Base-by-base conservation (phyloP, 2,329 filamentous ascomycete genomes). In the Waltergamsia citrina region DNA sequence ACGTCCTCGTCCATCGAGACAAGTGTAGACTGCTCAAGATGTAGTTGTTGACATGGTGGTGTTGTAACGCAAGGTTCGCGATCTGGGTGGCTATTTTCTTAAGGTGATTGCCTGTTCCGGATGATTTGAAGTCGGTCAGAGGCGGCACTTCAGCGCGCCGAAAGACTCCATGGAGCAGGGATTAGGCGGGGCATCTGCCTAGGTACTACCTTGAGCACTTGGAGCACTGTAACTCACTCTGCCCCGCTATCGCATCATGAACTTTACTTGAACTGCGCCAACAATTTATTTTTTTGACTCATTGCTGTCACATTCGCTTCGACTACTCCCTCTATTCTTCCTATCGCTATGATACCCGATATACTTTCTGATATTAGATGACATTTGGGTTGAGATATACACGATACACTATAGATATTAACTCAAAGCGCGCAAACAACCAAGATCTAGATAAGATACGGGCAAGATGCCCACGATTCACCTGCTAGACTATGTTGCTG, bases 401-500 rank as follows among this genome's bases (percentile, higher is more conserved):
- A n/a, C n/a, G n/a, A n/a, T n/a, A n/a, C n/a, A n/a, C n/a, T n/a
- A n/a, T n/a, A n/a, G n/a, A n/a, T n/a, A n/a, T n/a, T n/a, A 29
- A 48, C 44, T 49, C 42, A 47, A 48, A 48, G 48, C 48, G 47
- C 21, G 26, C 26, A 29, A 29, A 15, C 26, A 29, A 29, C 7
- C 23, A 25, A 25, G 23, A n/a, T n/a, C n/a, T n/a, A n/a, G n/a
- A n/a, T 25, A 8, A 25, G 23, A 25, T 32, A 17, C 18, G 44
- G 45, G 40, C 50, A 69, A 48, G 33, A 87, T 87, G 81, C 77
- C 83, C 43, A 85, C 73, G 32, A 83, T 90, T 43, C 74, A 90
- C 61, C 63, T 92, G 36, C 61, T 82, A 48, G 70, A 96, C 65
- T 96, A 95, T 57, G 90, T 95, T 45, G 90, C 92, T 41, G 92